phyloP scores from a whole-genome alignment of 331 rosid genomes.

The Malus hybrid region DNA sequence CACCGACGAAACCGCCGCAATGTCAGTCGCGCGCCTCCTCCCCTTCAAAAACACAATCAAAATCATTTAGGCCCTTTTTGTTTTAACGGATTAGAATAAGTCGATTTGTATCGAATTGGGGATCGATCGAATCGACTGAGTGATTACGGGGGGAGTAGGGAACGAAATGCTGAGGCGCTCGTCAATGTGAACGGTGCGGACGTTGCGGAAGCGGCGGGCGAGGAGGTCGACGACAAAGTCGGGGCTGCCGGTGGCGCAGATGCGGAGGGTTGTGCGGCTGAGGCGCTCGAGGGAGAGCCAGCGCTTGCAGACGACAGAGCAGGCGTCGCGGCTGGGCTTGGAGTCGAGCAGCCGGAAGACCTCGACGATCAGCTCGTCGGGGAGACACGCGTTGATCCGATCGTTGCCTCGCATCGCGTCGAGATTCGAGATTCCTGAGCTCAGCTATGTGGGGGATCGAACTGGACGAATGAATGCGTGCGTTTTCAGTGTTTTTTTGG shows the following conservation, averaged over 20 bases:
- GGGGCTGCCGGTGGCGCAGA: slow-evolving; percentile 73
- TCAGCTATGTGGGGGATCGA: neutral
- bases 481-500: neutral
- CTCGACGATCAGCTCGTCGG: slow-evolving; percentile 79
- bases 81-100: neutral
- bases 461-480: neutral
- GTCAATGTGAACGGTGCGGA: slow-evolving; percentile 56
- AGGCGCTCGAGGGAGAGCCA: slow-evolving; percentile 90
- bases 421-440: neutral
- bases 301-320: slow-evolving; percentile 83
- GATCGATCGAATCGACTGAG: neutral
- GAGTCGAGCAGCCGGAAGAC: slow-evolving; percentile 56
- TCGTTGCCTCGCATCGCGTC: slow-evolving; percentile 49
- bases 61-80: neutral
- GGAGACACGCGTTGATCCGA: slow-evolving; percentile 65
- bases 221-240: slow-evolving; percentile 54
- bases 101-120: neutral
- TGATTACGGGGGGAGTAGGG: slow-evolving; percentile 46
- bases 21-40: slow-evolving; percentile 31
- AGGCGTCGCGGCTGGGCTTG: slow-evolving; percentile 63
- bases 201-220: slow-evolving; percentile 58
- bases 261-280: slow-evolving; percentile 60
- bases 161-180: slow-evolving; percentile 61
- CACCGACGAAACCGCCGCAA: slow-evolving; percentile 16
- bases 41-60: neutral